Percentiles rank a stretch among this genome's conserved stretches.
These are phyloP conservation scores for Thyridium curvatum DNA, from an alignment of 2,329 filamentous ascomycete genomes.

Conservation along the genomic window DNA sequence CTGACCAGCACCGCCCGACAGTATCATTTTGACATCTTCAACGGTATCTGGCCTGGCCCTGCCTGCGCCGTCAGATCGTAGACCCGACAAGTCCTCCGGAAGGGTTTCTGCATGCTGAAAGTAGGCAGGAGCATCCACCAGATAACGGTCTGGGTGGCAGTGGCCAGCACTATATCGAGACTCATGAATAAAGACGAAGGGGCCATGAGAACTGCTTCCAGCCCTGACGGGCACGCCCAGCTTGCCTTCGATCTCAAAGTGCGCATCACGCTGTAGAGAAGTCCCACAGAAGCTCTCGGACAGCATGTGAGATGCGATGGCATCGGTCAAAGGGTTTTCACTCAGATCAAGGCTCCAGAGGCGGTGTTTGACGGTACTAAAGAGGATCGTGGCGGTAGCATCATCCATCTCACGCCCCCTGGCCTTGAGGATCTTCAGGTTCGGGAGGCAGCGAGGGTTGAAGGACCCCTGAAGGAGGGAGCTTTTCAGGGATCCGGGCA, in stretches of 20 bases:
- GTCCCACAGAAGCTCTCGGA: constrained; percentile 22
- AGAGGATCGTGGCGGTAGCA: constrained; percentile 19
- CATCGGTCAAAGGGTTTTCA: constrained; percentile 45
- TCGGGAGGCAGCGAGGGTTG: constrained; percentile 26
- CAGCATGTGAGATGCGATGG: constrained; percentile 21
- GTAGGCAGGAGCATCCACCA: constrained; percentile 42
- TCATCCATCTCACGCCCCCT: constrained; percentile 40
- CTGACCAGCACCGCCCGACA: constrained; percentile 15
- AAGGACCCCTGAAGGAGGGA: constrained; percentile 24
- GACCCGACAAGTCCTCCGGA: constrained; percentile 15
- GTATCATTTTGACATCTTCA: constrained; percentile 19
- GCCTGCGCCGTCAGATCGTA: constrained; percentile 25
- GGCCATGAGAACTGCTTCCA: constrained; percentile 28
- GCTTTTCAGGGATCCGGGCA: constrained; percentile 35
- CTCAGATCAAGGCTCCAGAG: constrained; percentile 54
- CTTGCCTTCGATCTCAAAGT: constrained; percentile 40
- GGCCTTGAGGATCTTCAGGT: constrained; percentile 46
- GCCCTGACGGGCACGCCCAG: constrained; percentile 19
- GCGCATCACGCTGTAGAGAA: constrained; percentile 24
- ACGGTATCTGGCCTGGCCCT: constrained; percentile 23
- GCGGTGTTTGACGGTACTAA: constrained; percentile 26
- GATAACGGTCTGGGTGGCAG: constrained; percentile 38
- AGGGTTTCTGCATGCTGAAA: constrained; percentile 12
- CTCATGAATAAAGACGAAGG: constrained; percentile 39
- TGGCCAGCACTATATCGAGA: constrained; percentile 37